Base-by-base conservation (phyloP, 1,284 basidiomycete species). In the Vanrija humicola region DNA sequence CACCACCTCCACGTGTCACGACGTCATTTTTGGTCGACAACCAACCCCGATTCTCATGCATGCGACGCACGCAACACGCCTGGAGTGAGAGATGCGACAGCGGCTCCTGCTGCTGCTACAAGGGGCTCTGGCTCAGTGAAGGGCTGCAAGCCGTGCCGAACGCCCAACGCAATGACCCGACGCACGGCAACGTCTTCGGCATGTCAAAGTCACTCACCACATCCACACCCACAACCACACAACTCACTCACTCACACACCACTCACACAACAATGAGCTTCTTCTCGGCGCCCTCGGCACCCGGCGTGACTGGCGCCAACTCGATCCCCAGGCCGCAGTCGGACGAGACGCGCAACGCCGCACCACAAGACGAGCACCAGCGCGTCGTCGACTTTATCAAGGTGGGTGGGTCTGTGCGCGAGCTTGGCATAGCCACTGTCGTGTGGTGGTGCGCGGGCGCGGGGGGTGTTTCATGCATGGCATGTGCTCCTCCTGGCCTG, bases 351-450 rank as follows among this genome's bases (percentile, higher is more conserved):
- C 66, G 64, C 47, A 73, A 73, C 53, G 63, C 64, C n/a, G 66
- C 72, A 3, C 65, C 68, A 4, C 58, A 63, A 10, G 66, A 69
- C 8, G 64, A 65, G 42, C 70, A 72, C 53, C 50, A 59, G 26
- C 61, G 67, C 29, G 69, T 75, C 15, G 60, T 63, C 5, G 70
- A 72, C 48, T 75, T 75, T 48, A 64, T 75, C 16, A 56, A 52
- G 49, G 73, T 73, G 45, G 62, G 72, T 64, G 18, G 16, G 21
- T 44, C 19, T 44, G 14, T 44, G 12, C 18, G 21, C 21, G 21
- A 23, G 21, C 12, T 44, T 26, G 5, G 25, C 16, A 10, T 28
- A 2, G 28, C 28, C 28, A 28, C 28, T 23, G 21, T 23, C 21
- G 21, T 23, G 21, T 23, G 21, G 3, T 23, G 21, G 21, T 23